phyloP scores from a whole-genome alignment of 208 protist species.

The Leishmania tropica region DNA sequence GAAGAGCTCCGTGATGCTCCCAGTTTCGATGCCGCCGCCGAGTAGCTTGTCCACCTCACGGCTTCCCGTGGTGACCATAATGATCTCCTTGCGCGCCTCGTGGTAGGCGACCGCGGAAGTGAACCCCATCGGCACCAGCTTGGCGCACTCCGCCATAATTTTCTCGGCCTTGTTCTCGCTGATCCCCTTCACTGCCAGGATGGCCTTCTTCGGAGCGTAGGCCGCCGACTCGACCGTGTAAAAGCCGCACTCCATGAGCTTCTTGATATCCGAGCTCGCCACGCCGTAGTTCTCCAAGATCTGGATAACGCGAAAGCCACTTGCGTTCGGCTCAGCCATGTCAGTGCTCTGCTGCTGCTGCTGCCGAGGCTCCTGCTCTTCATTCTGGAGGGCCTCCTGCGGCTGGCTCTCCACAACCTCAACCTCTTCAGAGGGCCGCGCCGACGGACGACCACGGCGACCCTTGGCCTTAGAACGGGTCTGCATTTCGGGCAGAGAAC shows the following conservation, averaged over 20 bases:
- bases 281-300: slow-evolving; percentile 95
- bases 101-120: slow-evolving; percentile 97
- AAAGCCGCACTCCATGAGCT: slow-evolving; percentile 96
- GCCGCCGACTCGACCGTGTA: slow-evolving; percentile 97
- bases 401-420: slow-evolving; percentile 45
- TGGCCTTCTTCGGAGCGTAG: slow-evolving; percentile 96
- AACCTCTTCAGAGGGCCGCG: slow-evolving; percentile 38
- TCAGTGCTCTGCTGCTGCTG: slow-evolving; percentile 40
- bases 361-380: slow-evolving; percentile 23
- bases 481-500: slow-evolving; percentile 42
- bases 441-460: slow-evolving; percentile 44
- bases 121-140: slow-evolving; percentile 98
- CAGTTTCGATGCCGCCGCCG: slow-evolving; percentile 97
- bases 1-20: slow-evolving; percentile 99
- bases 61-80: slow-evolving; percentile 98
- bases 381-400: slow-evolving; percentile 25
- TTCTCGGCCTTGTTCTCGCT: slow-evolving; percentile 99
- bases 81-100: slow-evolving; percentile 95
- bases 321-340: slow-evolving; percentile 33
- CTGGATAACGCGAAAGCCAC: slow-evolving; percentile 84
- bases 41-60: slow-evolving; percentile 98
- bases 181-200: slow-evolving; percentile 98
- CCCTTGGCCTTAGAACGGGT: slow-evolving; percentile 55
- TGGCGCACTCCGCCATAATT: slow-evolving; percentile 94
- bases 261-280: slow-evolving; percentile 96